phyloP scores from a whole-genome alignment of 2,329 filamentous ascomycete genomes.

The Ascochyta viciae-villosae region DNA sequence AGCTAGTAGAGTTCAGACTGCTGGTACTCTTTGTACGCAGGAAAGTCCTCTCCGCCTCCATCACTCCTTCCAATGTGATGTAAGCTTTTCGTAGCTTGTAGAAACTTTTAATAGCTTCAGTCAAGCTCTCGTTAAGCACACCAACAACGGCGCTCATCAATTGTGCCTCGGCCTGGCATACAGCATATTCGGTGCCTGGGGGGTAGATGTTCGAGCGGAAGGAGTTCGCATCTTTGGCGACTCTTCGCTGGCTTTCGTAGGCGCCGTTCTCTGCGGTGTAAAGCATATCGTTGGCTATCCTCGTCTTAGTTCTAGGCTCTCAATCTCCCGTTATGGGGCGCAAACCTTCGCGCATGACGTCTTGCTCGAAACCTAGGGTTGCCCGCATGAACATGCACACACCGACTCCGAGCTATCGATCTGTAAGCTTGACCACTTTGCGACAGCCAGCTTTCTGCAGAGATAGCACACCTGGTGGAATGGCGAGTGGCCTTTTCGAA shows the following conservation, averaged over 20 bases:
- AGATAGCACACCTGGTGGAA: conserved; percentile 72
- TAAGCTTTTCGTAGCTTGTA: conserved; percentile 93
- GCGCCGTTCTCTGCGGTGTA: conserved; percentile 78
- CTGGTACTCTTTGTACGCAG: conserved; percentile 50
- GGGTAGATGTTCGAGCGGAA: conserved; percentile 74
- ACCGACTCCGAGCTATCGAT: conserved; percentile 72
- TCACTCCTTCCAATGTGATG: conserved; percentile 78
- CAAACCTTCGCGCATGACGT: conserved; percentile 79
- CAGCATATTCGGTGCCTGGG: conserved; percentile 82
- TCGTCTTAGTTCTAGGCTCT: conserved; percentile 11
- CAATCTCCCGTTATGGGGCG: neutral
- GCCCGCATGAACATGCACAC: conserved; percentile 86
- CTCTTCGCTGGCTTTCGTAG: conserved; percentile 76
- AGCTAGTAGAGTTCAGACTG: conserved; percentile 35
- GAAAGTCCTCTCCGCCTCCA: conserved; percentile 74
- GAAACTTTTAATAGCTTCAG: conserved; percentile 89
- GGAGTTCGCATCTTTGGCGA: conserved; percentile 67
- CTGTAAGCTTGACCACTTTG: conserved; percentile 25
- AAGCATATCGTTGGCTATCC: conserved; percentile 72
- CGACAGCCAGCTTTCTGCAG: neutral
- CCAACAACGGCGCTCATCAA: conserved; percentile 88
- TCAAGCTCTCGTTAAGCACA: conserved; percentile 90
- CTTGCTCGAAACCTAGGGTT: conserved; percentile 88
- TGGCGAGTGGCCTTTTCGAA: conserved; percentile 77
- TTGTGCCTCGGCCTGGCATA: conserved; percentile 85